A percentile compares a stretch with the other conserved stretches of the same genome.
Evolutionary conservation across 208 protist genomes (phyloP).

Genomic region (Sergeia podlipaevii): DNA sequence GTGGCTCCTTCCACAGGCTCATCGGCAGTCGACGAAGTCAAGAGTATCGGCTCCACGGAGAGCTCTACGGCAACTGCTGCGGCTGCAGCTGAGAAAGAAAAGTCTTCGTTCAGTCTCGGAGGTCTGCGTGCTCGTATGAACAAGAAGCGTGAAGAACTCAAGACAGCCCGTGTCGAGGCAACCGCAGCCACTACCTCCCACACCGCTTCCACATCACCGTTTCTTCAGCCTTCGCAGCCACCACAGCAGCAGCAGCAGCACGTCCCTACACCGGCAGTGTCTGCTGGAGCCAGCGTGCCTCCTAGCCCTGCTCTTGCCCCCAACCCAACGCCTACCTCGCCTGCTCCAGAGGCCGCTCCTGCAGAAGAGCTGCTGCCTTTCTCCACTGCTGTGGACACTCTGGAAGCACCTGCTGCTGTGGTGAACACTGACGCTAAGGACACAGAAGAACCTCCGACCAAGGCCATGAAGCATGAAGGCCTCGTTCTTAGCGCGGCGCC

Average conservation of each 20-base stretch:
- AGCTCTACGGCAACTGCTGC: neutral
- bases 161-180: slow-evolving; percentile 16
- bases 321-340: neutral
- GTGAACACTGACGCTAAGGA: neutral
- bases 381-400: neutral
- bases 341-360: too few species aligned
- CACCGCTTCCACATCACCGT: neutral
- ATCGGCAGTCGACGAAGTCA: neutral
- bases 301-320: too few species aligned
- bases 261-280: too few species aligned
- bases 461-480: slow-evolving; percentile 25
- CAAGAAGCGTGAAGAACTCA: slow-evolving; percentile 51
- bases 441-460: slow-evolving; percentile 14
- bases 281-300: too few species aligned
- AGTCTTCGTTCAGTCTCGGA: slow-evolving; percentile 28
- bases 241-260: neutral
- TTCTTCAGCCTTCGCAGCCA: neutral
- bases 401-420: neutral
- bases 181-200: slow-evolving; percentile 11
- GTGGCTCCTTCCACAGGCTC: neutral
- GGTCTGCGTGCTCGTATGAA: slow-evolving; percentile 58
- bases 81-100: neutral
- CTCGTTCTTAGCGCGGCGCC: slow-evolving; percentile 19
- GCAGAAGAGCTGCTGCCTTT: slow-evolving; percentile 7
- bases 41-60: neutral